Conservation (phyloP, 805 yeast genomes). For the Yarrowia sp. region DNA sequence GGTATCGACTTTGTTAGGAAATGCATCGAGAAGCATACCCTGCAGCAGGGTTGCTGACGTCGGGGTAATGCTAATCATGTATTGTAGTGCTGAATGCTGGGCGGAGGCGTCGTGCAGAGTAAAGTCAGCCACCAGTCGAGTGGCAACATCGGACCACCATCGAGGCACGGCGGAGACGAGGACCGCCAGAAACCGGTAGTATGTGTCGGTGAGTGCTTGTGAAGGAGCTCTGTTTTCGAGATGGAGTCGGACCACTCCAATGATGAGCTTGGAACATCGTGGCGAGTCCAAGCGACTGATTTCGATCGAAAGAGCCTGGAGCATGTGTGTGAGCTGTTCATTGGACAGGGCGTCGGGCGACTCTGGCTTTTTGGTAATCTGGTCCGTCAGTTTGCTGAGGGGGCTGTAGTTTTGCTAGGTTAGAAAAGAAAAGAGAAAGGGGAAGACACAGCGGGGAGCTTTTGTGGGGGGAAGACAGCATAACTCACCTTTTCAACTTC, state of each 20-base stretch:
- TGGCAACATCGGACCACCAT: constrained; percentile 84
- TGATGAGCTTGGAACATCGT: constrained; percentile 54
- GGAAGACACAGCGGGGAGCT: not conserved
- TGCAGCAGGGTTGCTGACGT: constrained; percentile 71
- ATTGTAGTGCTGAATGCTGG: constrained; percentile 65
- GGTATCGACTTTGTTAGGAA: constrained; percentile 76
- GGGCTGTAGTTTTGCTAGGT: constrained; percentile 50
- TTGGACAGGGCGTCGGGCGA: constrained; percentile 55
- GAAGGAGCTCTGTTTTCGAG: constrained; percentile 38
- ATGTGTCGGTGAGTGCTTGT: constrained; percentile 48
- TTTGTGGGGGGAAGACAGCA: not conserved
- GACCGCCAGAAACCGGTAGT: constrained; percentile 70
- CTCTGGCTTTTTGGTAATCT: constrained; percentile 52
- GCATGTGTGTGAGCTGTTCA: constrained; percentile 52
- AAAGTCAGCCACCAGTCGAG: constrained; percentile 65
- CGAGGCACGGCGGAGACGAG: constrained; percentile 83
- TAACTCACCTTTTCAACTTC: constrained; percentile 57
- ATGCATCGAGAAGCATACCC: constrained; percentile 53
- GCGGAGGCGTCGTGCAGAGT: constrained; percentile 41
- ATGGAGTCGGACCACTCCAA: constrained; percentile 67
- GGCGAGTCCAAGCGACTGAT: constrained; percentile 63
- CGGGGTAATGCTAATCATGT: constrained; percentile 72
- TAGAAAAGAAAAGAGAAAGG: not conserved
- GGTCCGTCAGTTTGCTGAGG: constrained; percentile 58
- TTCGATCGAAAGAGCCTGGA: constrained; percentile 60